Evolutionary conservation across 2,329 filamentous ascomycete genomes (phyloP), one percentile per base, ranked within the genome.

Genomic region (Apiospora rasikravindrae): DNA sequence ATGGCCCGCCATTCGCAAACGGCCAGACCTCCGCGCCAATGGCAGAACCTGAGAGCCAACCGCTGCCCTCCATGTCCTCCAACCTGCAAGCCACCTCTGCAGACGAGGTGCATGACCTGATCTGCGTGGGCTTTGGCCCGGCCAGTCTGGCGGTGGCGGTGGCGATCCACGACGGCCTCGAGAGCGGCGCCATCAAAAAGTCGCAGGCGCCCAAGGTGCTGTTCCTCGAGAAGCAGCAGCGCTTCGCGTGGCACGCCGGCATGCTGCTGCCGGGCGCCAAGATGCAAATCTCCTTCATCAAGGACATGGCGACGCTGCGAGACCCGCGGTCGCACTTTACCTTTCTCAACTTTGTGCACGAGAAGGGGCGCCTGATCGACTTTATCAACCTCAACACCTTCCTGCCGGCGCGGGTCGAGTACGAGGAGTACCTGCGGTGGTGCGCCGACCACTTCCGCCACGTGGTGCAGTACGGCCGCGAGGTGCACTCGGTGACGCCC

Each of bases 281-380:
- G 84, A 98, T 98, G 96, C 96, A 98, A 81, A 98, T 98, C 77
- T 97, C 94, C 13, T 98, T 98, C 85, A 89, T 98, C 84, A 98
- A 98, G 85, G 96, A 98, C 80, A 89, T 98, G 82, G 96, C 96
- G 4, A 96, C 94, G 4, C 87, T 98, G 76, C 89, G 96, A 72
- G 92, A 98, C 80, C 96, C 96, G 10, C 90, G 93, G 75, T 97
- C 94, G 76, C 89, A 95, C 78, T 98, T 98, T 83, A 98, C 96
- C 19, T 98, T 98, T 84, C 86, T 98, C 80, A 98, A 98, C 84
- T 98, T 98, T 82, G 89, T 98, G 16, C 93, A 97, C 84, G 84
- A 89, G 77, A 92, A 97, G 77, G 88, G 88, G 71, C 89, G 96
- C n/a, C 87, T 98, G 51, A 90, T 97, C 68, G 91, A 96, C 76